Percentiles rank a stretch among this genome's conserved stretches.
These are phyloP conservation scores for Acer yangbiense DNA, from an alignment of 345 rosid species.

Conservation along the genomic window DNA sequence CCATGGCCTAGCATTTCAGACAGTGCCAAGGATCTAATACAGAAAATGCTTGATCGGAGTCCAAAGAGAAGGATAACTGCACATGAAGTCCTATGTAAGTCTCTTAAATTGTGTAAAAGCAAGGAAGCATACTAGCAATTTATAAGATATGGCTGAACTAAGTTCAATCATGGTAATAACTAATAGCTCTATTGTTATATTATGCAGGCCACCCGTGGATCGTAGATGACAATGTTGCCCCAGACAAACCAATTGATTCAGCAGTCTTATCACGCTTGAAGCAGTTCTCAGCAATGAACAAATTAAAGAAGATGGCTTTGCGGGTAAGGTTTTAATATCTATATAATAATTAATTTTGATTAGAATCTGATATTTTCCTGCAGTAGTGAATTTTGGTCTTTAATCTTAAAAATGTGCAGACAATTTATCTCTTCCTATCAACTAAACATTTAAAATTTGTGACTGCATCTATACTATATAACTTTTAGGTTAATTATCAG, in stretches of 20 bases:
- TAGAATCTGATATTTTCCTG: background rate
- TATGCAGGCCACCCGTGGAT: slow-evolving; percentile 78
- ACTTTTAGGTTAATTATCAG: background rate
- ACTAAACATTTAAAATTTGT: background rate
- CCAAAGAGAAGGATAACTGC: slow-evolving; percentile 69
- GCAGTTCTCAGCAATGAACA: slow-evolving; percentile 84
- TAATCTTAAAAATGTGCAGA: background rate
- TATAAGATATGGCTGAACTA: slow-evolving; percentile 1
- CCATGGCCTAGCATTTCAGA: slow-evolving; percentile 85
- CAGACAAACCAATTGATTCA: slow-evolving; percentile 80
- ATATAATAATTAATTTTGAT: background rate
- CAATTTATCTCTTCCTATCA: background rate
- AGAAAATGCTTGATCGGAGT: slow-evolving; percentile 66
- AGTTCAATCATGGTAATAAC: background rate
- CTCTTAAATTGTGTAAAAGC: slow-evolving; percentile 8
- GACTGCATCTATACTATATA: background rate
- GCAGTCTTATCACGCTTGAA: slow-evolving; percentile 72
- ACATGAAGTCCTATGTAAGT: slow-evolving; percentile 77
- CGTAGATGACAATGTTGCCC: slow-evolving; percentile 75
- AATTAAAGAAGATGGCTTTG: slow-evolving; percentile 84
- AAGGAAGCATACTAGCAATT: background rate
- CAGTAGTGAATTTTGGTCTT: background rate
- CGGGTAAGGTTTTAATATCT: slow-evolving; percentile 44
- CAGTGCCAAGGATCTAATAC: slow-evolving; percentile 74
- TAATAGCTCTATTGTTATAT: slow-evolving; percentile 3